Evolutionary conservation across 2,329 filamentous ascomycete genomes (phyloP), one percentile per base, ranked within the genome.

Genomic region (Emergomyces africanus): DNA sequence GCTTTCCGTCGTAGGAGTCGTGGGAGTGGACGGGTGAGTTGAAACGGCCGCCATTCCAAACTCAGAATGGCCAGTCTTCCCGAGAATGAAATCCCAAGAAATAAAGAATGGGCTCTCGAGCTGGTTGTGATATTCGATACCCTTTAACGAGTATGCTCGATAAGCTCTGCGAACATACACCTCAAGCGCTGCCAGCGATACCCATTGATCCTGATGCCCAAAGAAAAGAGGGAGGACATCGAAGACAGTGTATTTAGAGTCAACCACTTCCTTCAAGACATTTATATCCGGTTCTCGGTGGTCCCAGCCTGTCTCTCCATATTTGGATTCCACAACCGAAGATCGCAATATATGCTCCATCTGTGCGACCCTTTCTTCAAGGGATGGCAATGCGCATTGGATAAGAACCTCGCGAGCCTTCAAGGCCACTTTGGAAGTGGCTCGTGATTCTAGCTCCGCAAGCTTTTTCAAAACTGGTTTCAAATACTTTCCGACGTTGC

Each of bases 341-440:
- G 92, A 96, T 61, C 91, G 89, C 59, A 99, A 81, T 64, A 99
- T 99, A 75, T 97, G 92, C 79, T 97, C 94, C 92, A 99, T 96
- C 78, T 99, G 94, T 6, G 87, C 83, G 30, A 89, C 88, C 66
- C 94, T 87, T 81, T 99, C 94, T 74, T 97, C 94, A 23, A 99
- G 80, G 2, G 94, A 99, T 20, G 94, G 94, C 72, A 99, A 83
- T 58, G 94, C 91, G 71, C 90, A 96, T 76, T 97, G 94, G 64
- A 99, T 99, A 68, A 99, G 86, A 57, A 97, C 87, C 78, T 99
- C 94, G 71, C 94, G 88, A 51, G 94, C 92, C 81, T 99, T 99
- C 65, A 99, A 82, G 0, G 92, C 90, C 48, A 99, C 92, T 84
- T 97, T 99, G 65, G 92, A 89, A 12, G 92, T 94, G 70, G 78